These are phyloP conservation scores for Trichoderma reesei DNA, from an alignment of 495 filamentous ascomycete genomes.

Conservation along the genomic window DNA sequence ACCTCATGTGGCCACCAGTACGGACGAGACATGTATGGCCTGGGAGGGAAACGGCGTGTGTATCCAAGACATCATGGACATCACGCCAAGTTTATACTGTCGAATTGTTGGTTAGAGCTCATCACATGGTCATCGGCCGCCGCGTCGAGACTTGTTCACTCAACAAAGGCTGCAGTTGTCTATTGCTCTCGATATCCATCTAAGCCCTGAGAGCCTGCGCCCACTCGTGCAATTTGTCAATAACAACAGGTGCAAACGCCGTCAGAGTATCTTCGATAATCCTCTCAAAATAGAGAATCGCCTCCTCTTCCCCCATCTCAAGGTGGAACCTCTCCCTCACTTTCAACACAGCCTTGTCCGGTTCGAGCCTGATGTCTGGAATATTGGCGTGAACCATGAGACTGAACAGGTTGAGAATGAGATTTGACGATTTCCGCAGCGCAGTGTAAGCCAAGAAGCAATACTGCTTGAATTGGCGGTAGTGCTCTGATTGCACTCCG, in stretches of 20 bases:
- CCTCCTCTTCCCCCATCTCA: constrained; percentile 89
- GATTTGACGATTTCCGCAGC: constrained; percentile 73
- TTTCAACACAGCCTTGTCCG: constrained; percentile 85
- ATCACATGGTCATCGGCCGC: no score
- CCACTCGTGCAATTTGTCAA: constrained; percentile 89
- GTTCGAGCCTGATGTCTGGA: constrained; percentile 85
- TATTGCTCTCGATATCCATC: not conserved
- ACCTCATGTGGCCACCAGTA: no score
- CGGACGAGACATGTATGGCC: no score
- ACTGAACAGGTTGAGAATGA: constrained; percentile 94
- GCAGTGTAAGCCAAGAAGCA: constrained; percentile 93
- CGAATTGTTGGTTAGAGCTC: no score
- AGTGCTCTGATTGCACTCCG: constrained; percentile 65
- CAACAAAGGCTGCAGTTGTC: no score
- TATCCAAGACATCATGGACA: no score
- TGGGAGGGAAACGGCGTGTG: no score
- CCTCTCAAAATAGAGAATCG: constrained; percentile 73
- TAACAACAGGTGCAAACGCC: constrained; percentile 81
- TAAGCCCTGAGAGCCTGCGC: constrained; percentile 81
- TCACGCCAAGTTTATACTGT: no score
- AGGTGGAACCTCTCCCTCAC: constrained; percentile 90
- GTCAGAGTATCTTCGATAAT: constrained; percentile 84
- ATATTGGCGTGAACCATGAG: constrained; percentile 97
- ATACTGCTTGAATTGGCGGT: constrained; percentile 81
- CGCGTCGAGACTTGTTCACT: no score